phyloP scores from a whole-genome alignment of 176 grass and related monocot species.

The Zea luxurians region DNA sequence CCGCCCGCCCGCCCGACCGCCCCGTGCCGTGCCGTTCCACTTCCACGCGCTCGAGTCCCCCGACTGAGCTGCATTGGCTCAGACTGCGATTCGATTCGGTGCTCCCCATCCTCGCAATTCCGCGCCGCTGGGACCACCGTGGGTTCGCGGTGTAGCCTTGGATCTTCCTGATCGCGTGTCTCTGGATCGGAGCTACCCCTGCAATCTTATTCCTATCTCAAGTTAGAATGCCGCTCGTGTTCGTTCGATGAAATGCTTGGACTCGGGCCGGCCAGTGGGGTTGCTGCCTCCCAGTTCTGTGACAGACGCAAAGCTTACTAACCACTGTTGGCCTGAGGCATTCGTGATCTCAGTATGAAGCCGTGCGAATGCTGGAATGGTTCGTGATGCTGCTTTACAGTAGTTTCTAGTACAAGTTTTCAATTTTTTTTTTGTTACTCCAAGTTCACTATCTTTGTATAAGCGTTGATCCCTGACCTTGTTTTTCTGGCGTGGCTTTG shows the following conservation, averaged over 20 bases:
- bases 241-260: neutral
- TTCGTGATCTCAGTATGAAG: neutral
- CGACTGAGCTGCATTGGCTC: constrained; percentile 4
- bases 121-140: neutral
- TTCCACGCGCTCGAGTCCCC: neutral
- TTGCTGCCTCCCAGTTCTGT: neutral
- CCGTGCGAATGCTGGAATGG: neutral
- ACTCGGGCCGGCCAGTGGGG: constrained; percentile 26
- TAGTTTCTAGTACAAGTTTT: neutral
- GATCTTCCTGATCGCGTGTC: constrained; percentile 17
- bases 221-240: neutral
- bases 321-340: neutral
- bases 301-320: neutral
- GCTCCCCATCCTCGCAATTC: neutral
- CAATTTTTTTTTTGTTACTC: neutral
- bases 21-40: neutral
- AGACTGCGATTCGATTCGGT: constrained; percentile 4
- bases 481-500: neutral
- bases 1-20: neutral
- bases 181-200: constrained; percentile 25
- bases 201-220: neutral
- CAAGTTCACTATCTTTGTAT: neutral
- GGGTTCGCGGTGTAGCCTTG: constrained; percentile 12
- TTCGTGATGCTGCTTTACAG: neutral
- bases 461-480: constrained; percentile 1